phyloP scores from a whole-genome alignment of 768 basidiomycete species.

The Vararia minispora region DNA sequence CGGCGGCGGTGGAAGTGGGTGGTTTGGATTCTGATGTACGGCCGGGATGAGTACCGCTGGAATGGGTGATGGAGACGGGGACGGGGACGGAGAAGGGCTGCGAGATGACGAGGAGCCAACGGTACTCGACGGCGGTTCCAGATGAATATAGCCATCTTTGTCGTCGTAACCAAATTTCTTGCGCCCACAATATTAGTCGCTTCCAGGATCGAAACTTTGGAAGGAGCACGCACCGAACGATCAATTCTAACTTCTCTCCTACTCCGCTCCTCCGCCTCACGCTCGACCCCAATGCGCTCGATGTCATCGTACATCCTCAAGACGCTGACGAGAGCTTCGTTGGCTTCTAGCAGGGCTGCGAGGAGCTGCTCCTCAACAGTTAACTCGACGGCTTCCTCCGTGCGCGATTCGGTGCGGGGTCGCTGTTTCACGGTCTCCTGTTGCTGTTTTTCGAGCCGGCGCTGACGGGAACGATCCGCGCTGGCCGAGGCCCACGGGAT shows the following conservation, averaged over 20 bases:
- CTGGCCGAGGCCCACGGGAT: conserved; percentile 86
- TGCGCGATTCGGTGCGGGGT: conserved; percentile 5
- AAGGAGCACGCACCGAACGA: conserved; percentile 38
- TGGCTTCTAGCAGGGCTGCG: conserved; percentile 59
- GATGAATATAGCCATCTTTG: conserved; percentile 19
- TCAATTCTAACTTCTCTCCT: conserved; percentile 57
- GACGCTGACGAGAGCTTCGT: conserved; percentile 58
- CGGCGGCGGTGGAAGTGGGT: conserved; percentile 28
- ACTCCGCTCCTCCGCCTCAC: conserved; percentile 59
- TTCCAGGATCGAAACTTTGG: neutral
- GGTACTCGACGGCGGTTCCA: conserved; percentile 19
- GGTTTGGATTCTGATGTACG: conserved; percentile 18
- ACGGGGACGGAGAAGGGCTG: conserved; percentile 34
- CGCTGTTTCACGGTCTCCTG: conserved; percentile 6
- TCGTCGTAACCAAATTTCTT: conserved; percentile 30
- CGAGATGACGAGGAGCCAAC: conserved; percentile 29
- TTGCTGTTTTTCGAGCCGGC: conserved; percentile 8
- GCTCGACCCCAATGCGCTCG: conserved; percentile 48
- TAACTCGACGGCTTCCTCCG: conserved; percentile 25
- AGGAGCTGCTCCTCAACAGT: conserved; percentile 72
- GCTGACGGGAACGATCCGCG: conserved; percentile 55
- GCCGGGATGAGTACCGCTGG: conserved; percentile 20
- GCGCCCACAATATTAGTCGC: conserved; percentile 8
- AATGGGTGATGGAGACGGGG: conserved; percentile 27
- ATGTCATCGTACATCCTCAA: conserved; percentile 72